A percentile compares a stretch with the other conserved stretches of the same genome.
These are phyloP conservation scores for Saccharomyces hybrid DNA, from an alignment of 1,139 yeast species.

Conservation along the genomic window DNA sequence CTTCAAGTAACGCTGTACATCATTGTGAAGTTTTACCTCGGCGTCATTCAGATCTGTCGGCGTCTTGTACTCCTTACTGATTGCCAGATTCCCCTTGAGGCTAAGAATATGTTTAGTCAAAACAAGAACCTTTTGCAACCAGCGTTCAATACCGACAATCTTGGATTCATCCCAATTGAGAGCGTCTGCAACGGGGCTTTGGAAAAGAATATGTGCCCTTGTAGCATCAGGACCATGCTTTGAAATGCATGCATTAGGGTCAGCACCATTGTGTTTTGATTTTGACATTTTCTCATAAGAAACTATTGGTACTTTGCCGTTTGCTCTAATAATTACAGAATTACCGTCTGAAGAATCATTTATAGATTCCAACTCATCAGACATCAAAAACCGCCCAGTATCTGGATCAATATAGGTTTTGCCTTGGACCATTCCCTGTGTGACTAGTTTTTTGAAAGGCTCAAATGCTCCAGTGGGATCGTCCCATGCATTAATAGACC, in stretches of 20 bases:
- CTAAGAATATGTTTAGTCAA: constrained; percentile 29
- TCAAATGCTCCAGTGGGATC: constrained; percentile 53
- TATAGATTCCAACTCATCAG: constrained; percentile 53
- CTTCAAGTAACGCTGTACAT: constrained; percentile 42
- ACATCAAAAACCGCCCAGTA: constrained; percentile 67
- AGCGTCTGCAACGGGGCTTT: constrained; percentile 78
- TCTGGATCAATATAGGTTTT: constrained; percentile 67
- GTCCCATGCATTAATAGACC: constrained; percentile 53
- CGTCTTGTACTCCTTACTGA: constrained; percentile 10
- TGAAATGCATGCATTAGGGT: constrained; percentile 70
- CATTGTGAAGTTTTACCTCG: constrained; percentile 54
- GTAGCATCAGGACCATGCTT: constrained; percentile 90
- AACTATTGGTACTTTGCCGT: constrained; percentile 47
- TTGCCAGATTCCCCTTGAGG: constrained; percentile 11
- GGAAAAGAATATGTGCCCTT: constrained; percentile 88
- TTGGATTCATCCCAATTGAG: constrained; percentile 86
- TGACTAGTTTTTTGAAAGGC: constrained; percentile 70
- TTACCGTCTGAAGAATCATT: constrained; percentile 36
- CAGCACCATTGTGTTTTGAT: constrained; percentile 89
- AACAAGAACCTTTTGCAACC: constrained; percentile 62
- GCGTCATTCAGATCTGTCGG: constrained; percentile 31
- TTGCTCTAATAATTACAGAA: constrained; percentile 34
- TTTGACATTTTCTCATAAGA: constrained; percentile 91
- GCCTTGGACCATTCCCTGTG: constrained; percentile 98
- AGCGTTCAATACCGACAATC: constrained; percentile 78